Evolutionary conservation across 176 grass and related monocot genomes (phyloP).

Genomic region (Calamus simplicifolius): DNA sequence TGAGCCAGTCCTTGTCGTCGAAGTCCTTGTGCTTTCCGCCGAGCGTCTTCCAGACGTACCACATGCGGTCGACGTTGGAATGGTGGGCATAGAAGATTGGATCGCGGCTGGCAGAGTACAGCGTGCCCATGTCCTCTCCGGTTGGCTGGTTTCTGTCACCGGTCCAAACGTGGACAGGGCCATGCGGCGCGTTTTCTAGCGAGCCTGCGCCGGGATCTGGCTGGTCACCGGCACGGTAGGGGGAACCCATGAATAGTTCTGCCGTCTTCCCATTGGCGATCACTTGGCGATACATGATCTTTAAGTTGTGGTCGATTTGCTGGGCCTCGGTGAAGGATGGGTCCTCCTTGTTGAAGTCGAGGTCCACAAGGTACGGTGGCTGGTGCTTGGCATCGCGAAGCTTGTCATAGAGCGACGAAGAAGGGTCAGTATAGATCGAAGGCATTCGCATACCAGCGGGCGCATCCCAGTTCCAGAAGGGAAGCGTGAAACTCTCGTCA

Average conservation of each 20-base stretch:
- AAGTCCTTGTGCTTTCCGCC: slow-evolving; percentile 29
- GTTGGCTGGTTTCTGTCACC: slow-evolving; percentile 33
- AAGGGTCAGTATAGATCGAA: slow-evolving; percentile 27
- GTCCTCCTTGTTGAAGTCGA: slow-evolving; percentile 35
- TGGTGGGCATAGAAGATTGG: slow-evolving; percentile 74
- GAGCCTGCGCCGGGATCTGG: slow-evolving; percentile 29
- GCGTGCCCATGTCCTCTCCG: slow-evolving; percentile 62
- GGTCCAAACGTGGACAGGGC: slow-evolving; percentile 16
- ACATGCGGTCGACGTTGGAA: slow-evolving; percentile 53
- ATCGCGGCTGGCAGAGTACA: slow-evolving; percentile 50
- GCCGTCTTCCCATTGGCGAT: slow-evolving; percentile 33
- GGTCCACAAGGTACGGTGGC: slow-evolving; percentile 36
- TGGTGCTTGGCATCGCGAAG: slow-evolving; percentile 36
- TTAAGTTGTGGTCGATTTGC: slow-evolving; percentile 43
- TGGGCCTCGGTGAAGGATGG: slow-evolving; percentile 10
- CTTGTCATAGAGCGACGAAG: slow-evolving; percentile 41
- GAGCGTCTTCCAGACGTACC: slow-evolving; percentile 47
- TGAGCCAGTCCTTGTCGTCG: slow-evolving; percentile 60
- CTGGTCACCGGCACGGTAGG: slow-evolving; percentile 47
- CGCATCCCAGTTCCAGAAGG: slow-evolving; percentile 90
- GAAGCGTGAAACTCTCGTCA: slow-evolving; percentile 60
- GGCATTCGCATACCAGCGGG: slow-evolving; percentile 53
- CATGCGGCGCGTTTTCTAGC: slow-evolving; percentile 43
- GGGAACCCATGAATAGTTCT: slow-evolving; percentile 47
- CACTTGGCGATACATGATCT: slow-evolving; percentile 74